Base-by-base conservation (phyloP, 2,329 filamentous ascomycete species). In the Fusarium torulosum region DNA sequence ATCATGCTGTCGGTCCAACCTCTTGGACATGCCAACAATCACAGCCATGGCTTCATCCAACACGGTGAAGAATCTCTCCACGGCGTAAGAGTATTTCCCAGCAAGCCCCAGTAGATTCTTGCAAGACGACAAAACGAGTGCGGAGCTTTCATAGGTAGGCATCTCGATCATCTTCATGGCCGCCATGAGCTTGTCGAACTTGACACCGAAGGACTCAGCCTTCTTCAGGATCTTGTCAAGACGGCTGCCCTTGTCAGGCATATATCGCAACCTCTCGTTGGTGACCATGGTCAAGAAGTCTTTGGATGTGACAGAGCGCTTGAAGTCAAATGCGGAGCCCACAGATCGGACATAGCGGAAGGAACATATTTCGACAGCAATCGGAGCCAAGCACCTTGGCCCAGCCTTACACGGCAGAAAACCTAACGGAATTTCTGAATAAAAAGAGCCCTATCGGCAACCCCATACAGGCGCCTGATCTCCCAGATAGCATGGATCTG, bases 151-250 rank as follows among this genome's bases (percentile, higher is more conserved):
- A 10, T 53, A 53, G 0, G 53, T 56, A 2, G 46, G 53, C 1
- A 35, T 33, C 7, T 33, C 53, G 2, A 56, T 56, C 20, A 56
- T 5, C 27, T 56, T 56, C 4, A 56, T 8, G 10, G 46, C 53
- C 1, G 29, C n/a, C 7, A 52, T 11, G 15, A 56, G 42, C 37
- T 56, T 56, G 53, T 53, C 53, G 6, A 56, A 56, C 21, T 37
- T 56, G 8, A 42, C 37, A 0, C 37, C 46, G 15, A 56, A 53
- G 0, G 46, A n/a, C 0, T 56, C 53, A 19, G 53, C 53, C 2
- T 33, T 20, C n/a, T 56, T 56, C 4, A 56, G 46, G 0, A 38
- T 53, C 0, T 52, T 56, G 38, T 53, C 53, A 27, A 56, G 53
- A n/a, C 53, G 27, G 7, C 53, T 53, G 0, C 37, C 37, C 21